Evolutionary conservation across 2,329 filamentous ascomycete genomes (phyloP), one percentile per base, ranked within the genome.

Genomic region (Venturia pyrina): DNA sequence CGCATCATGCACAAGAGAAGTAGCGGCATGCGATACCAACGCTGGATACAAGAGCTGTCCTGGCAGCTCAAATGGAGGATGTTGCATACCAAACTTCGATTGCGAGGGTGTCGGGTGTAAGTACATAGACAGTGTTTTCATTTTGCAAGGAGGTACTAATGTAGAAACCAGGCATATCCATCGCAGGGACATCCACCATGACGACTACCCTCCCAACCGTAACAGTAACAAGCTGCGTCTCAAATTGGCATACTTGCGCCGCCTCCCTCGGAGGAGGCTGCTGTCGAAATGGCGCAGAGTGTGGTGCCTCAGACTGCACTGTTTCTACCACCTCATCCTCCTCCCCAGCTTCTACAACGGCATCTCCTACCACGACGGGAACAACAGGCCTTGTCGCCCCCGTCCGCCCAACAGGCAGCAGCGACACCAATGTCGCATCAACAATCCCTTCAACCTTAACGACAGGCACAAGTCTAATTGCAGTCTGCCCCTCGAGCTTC

Each of bases 401-500:
- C 1, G 72, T 78, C 11, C 74, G 79, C 1, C 78, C 79, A 1
- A 81, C 78, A 1, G 77, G 75, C 68, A 68, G 64, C 37, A 76
- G 78, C 4, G 74, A 74, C 3, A 76, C 77, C n/a, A 74, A 75
- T 28, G 15, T 73, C 32, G 53, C 79, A 40, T 40, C 37, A 0
- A 70, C 71, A 6, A 72, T 70, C 41, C 72, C 67, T 13, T 64
- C 69, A 63, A 67, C 67, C 21, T 70, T 74, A 59, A 66, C 72
- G 53, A 68, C 71, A 61, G 56, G 56, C 41, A 73, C 70, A 53
- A 44, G 41, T 34, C 15, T 66, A 15, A 40, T 66, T 7, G 64
- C 64, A 10, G 72, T 83, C 70, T 98, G 93, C 71, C 93, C 93
- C 0, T 93, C 88, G 0, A 93, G 93, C 2, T 98, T 93, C 80